Conservation (phyloP, 129 eudicot genomes). For the Saposhnikovia divaricata region DNA sequence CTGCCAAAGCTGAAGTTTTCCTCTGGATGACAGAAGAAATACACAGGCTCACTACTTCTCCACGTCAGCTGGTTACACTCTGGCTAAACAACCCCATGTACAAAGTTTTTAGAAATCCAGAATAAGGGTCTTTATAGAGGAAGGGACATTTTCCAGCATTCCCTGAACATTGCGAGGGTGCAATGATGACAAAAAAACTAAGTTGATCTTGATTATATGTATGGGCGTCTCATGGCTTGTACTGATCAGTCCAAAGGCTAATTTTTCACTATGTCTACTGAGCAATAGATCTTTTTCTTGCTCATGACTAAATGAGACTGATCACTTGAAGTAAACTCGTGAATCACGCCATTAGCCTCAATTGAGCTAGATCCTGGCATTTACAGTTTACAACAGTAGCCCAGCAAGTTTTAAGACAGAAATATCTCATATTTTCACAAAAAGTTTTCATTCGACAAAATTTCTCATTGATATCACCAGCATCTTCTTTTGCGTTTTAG, state of each 20-base stretch:
- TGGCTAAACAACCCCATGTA: constrained; percentile 52
- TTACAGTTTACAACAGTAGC: not conserved
- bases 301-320: constrained; percentile 30
- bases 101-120: constrained; percentile 27
- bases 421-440: too few species aligned
- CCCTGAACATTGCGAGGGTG: not conserved
- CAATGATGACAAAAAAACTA: not conserved
- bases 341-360: constrained; percentile 38
- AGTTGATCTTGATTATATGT: constrained; percentile 26
- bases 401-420: too few species aligned
- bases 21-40: constrained; percentile 85
- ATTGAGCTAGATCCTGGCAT: constrained; percentile 48
- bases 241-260: constrained; percentile 41
- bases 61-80: constrained; percentile 38
- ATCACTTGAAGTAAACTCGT: constrained; percentile 49
- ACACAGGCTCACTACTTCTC: constrained; percentile 54
- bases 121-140: not conserved
- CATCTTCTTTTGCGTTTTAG: too few species aligned
- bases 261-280: constrained; percentile 47
- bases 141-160: not conserved
- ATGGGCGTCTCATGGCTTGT: constrained; percentile 27
- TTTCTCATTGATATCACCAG: too few species aligned
- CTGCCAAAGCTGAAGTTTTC: constrained; percentile 64
- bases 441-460: too few species aligned
- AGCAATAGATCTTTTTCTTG: constrained; percentile 45